Evolutionary conservation across 139 green algal genomes (phyloP), one percentile per base, ranked within the genome.

Genomic region (Chlorella vulgaris): DNA sequence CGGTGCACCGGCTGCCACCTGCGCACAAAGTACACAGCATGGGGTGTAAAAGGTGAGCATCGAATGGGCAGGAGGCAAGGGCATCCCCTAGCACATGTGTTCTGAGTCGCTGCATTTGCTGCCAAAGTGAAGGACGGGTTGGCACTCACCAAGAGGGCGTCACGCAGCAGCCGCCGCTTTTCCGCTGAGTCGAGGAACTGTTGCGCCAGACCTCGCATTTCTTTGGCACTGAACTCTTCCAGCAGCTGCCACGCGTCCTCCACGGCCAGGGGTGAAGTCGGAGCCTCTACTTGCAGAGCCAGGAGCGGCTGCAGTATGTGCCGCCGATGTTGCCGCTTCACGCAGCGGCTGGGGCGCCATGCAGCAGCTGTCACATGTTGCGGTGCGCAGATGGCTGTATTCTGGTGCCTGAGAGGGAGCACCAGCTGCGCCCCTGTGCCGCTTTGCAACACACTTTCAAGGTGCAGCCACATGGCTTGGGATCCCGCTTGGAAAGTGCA

Each of bases 211-310:
- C 70, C 66, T 4, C 70, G 39, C 21, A 70, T 70, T 31, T 85
- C 81, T 6, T 81, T 81, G 2, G 4, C 21, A 0, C 50, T 81
- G 39, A 80, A 81, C 0, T 81, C 71, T 19, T 61, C 19, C 6
- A 85, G 74, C 36, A 85, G 70, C 36, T 22, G 22, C 81, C 81
- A 85, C 21, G 81, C 70, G 50, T 36, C 51, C 10, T 85, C 80
- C 6, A 79, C 60, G 2, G 40, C 4, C 62, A 82, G 29, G 18
- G 62, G 62, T 82, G 62, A 31, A 71, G 53, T 51, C 22, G 73
- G 73, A 3, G 73, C 53, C 38, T 79, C 73, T 7, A 55, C 53
- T 31, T 79, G 51, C 26, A 79, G 58, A 22, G 73, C 73, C 68
- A 61, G 39, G 7, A 42, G 3, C 8, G 39, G 21, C 24, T 13